These are phyloP conservation scores for Elsinoe necatrix DNA, from an alignment of 2,329 filamentous ascomycete species.

Conservation along the genomic window DNA sequence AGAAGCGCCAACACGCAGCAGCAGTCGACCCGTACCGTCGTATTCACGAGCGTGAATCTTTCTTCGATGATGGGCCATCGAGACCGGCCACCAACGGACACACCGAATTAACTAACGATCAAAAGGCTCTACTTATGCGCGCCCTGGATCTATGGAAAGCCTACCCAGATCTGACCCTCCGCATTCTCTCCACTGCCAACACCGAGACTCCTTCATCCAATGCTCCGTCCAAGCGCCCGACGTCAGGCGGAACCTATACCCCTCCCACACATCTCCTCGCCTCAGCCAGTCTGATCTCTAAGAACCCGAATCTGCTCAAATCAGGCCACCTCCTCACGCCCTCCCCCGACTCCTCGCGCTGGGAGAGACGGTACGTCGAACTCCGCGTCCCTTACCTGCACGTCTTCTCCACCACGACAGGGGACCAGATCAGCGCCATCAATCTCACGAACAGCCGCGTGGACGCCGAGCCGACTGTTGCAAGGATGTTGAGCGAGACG, in stretches of 20 bases:
- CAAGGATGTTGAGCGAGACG: slow-evolving; percentile 57
- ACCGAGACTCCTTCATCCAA: slow-evolving; percentile 50
- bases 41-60: slow-evolving; percentile 39
- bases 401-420: slow-evolving; percentile 73
- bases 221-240: slow-evolving; percentile 23
- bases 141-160: slow-evolving; percentile 57
- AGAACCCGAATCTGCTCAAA: slow-evolving; percentile 66
- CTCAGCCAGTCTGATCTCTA: slow-evolving; percentile 66
- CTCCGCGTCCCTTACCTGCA: slow-evolving; percentile 85
- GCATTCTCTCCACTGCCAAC: slow-evolving; percentile 41
- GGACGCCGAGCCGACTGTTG: slow-evolving; percentile 82
- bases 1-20: slow-evolving; percentile 62
- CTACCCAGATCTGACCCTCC: slow-evolving; percentile 35
- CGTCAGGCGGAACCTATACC: slow-evolving; percentile 33
- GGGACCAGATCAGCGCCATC: slow-evolving; percentile 83
- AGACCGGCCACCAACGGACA: slow-evolving; percentile 19
- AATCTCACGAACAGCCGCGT: slow-evolving; percentile 84
- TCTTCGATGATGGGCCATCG: slow-evolving; percentile 19
- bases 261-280: slow-evolving; percentile 58
- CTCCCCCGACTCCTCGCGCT: slow-evolving; percentile 66
- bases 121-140: slow-evolving; percentile 40
- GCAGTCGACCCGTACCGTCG: slow-evolving; percentile 72
- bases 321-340: slow-evolving; percentile 78
- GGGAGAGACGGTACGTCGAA: slow-evolving; percentile 90
- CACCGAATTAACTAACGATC: slow-evolving; percentile 25